A percentile compares a stretch with the other conserved stretches of the same genome.
phyloP scores from a whole-genome alignment of 352 stramenopile genomes.

The Lagenidium giganteum region DNA sequence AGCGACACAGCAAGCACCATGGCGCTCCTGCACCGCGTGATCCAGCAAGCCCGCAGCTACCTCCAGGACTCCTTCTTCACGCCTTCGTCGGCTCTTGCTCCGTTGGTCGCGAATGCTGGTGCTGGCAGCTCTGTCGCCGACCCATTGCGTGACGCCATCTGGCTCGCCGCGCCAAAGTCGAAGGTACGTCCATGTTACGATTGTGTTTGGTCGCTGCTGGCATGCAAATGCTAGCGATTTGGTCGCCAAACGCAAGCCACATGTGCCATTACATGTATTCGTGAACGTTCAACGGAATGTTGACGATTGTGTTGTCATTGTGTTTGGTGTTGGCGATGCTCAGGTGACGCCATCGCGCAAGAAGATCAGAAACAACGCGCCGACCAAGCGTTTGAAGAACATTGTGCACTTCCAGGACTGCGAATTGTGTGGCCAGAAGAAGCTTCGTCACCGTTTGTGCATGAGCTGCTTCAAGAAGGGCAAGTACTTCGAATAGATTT shows the following conservation, averaged over 20 bases:
- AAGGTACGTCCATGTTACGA: constrained; percentile 41
- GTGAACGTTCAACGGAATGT: background rate
- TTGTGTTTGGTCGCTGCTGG: background rate
- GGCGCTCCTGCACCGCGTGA: constrained; percentile 59
- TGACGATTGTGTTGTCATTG: too few relatives aligned
- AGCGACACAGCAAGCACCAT: constrained; percentile 28
- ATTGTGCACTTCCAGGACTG: constrained; percentile 89
- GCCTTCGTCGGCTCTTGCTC: constrained; percentile 24
- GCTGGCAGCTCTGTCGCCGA: too few relatives aligned
- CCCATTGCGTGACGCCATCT: constrained; percentile 64
- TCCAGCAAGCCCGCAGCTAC: constrained; percentile 60
- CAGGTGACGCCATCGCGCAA: constrained; percentile 84
- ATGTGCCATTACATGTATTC: background rate
- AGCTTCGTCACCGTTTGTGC: constrained; percentile 83
- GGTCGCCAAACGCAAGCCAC: too few relatives aligned
- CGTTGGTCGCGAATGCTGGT: constrained; percentile 28
- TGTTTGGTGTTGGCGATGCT: constrained; percentile 1
- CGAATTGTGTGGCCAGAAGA: constrained; percentile 80
- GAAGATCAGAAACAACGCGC: constrained; percentile 85
- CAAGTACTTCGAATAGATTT: constrained; percentile 89
- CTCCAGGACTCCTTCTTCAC: constrained; percentile 43
- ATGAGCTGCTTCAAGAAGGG: constrained; percentile 92
- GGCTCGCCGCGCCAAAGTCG: constrained; percentile 81
- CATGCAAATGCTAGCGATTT: too few relatives aligned
- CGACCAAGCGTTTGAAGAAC: constrained; percentile 86